These are phyloP conservation scores for Colletotrichum simmondsii DNA, from an alignment of 2,329 filamentous ascomycete species.

Conservation along the genomic window DNA sequence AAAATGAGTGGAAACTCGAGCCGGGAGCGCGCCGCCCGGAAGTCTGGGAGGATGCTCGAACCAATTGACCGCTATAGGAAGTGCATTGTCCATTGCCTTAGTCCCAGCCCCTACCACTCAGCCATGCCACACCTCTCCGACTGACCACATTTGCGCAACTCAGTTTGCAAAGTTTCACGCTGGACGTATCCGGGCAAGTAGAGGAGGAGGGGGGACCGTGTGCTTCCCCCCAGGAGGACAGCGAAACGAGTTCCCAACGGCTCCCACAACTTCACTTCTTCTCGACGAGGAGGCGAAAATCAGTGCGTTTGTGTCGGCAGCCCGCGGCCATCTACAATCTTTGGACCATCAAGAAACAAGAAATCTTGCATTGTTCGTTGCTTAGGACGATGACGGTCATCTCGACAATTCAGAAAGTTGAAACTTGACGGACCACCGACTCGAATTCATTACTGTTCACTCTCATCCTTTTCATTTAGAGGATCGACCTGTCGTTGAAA, in stretches of 20 bases:
- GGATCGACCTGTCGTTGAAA: background rate
- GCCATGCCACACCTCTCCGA: background rate
- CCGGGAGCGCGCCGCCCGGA: background rate
- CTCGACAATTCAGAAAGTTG: background rate
- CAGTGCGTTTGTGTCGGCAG: background rate
- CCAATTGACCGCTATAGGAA: background rate
- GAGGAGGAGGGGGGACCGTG: background rate
- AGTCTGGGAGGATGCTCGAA: background rate
- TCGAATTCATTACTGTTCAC: too few species aligned
- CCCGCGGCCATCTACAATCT: background rate
- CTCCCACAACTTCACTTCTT: too few species aligned
- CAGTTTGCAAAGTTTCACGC: background rate
- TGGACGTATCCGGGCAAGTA: background rate
- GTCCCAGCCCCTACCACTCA: background rate
- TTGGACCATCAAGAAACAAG: too few species aligned
- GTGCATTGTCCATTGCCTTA: background rate
- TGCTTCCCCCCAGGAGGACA: too few species aligned
- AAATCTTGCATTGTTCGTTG: background rate
- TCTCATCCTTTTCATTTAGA: background rate
- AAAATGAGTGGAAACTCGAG: background rate
- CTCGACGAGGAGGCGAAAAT: background rate
- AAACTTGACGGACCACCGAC: background rate
- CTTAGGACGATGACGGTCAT: slow-evolving; percentile 6
- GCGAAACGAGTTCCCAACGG: too few species aligned
- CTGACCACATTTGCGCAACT: background rate